These are phyloP conservation scores for Ligustrum vulgare DNA, from an alignment of 257 asterid species.

Conservation along the genomic window DNA sequence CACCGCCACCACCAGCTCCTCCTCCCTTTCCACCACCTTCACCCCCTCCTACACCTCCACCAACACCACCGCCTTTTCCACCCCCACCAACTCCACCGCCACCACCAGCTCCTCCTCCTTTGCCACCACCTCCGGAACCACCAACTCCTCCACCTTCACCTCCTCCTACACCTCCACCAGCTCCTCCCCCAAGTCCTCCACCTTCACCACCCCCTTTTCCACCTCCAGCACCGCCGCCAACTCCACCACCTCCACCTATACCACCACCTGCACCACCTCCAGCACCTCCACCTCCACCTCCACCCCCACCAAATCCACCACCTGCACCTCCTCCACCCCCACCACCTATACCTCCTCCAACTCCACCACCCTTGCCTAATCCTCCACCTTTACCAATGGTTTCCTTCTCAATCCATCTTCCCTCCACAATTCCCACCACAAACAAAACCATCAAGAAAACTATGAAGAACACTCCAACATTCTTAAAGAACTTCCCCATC, in stretches of 20 bases:
- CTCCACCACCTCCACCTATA: constrained; percentile 2
- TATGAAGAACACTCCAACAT: constrained; percentile 32
- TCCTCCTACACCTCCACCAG: neutral
- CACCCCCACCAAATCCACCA: constrained; percentile 17
- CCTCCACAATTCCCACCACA: constrained; percentile 31
- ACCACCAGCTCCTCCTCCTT: neutral
- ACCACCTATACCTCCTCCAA: neutral
- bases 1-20: constrained; percentile 26
- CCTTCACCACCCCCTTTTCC: neutral
- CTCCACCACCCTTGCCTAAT: neutral
- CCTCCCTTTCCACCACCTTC: constrained; percentile 26
- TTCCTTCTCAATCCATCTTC: constrained; percentile 42
- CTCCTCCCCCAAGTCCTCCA: neutral
- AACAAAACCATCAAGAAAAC: constrained; percentile 38
- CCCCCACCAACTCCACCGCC: constrained; percentile 16
- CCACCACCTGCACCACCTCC: constrained; percentile 17
- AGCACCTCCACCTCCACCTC: constrained; percentile 6
- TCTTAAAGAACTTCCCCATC: constrained; percentile 37
- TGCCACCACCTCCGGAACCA: neutral
- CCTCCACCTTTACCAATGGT: constrained; percentile 29
- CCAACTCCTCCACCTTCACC: neutral
- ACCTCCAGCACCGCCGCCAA: constrained; percentile 19
- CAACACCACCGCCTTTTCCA: constrained; percentile 14
- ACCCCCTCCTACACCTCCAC: constrained; percentile 6
- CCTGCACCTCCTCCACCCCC: neutral